Base-by-base conservation (phyloP, 2,329 filamentous ascomycete species). In the Cladosporium sp. region DNA sequence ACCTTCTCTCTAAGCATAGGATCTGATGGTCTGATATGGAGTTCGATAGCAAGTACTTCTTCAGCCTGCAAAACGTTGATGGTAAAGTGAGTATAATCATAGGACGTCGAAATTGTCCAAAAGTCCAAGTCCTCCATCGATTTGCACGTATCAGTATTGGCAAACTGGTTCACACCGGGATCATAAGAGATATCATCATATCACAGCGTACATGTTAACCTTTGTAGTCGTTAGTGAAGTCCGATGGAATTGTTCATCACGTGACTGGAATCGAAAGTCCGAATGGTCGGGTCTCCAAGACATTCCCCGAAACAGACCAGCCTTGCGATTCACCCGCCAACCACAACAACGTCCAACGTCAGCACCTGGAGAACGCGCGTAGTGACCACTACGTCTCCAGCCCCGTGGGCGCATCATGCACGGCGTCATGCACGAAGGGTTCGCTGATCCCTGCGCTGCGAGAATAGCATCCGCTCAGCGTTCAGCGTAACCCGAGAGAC, bases 301-400 rank as follows among this genome's bases (percentile, higher is more conserved):
- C 32, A 36, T 45, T 45, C 25, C 22, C 52, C 52, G 52, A 47
- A 34, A 55, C 40, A 36, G 17, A 13, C 52, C 52, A 55, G 32
- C 52, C 52, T 37, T 35, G 40, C 52, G 52, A 55, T 40, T 55
- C 52, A 55, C 40, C 52, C 52, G 40, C 52, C 52, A 55, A 47
- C 52, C 52, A 55, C 51, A 55, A 45, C 17, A 13, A 12, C 39
- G 9, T 37, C 28, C 52, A 44, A 55, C 52, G 52, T 55, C 52
- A 55, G 40, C 52, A 47, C 15, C 1, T 32, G 28, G 19, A 24
- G 42, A 55, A 55, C 52, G 52, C 52, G 52, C 52, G 52, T 55
- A 34, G 22, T 42, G 32, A 28, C 45, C 51, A 42, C 22, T 47
- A 36, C 40, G 52, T 45, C 40, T 32, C 40, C 40, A 47, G 52